Evolutionary conservation across 345 rosid genomes (phyloP), one percentile per base, ranked within the genome.

Genomic region (Geranium rotundifolium): DNA sequence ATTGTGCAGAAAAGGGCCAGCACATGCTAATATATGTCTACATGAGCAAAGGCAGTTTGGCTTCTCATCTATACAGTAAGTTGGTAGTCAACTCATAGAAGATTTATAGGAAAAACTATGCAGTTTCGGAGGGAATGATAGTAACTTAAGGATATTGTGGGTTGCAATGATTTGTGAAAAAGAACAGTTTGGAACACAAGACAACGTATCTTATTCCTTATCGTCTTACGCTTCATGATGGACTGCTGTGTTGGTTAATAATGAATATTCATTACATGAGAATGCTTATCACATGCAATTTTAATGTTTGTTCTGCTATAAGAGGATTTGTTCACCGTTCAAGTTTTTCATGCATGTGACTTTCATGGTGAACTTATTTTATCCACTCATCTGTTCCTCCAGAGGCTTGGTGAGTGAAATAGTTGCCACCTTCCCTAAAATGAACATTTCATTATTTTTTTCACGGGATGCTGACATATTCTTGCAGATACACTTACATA

Each of bases 1-100:
- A 88, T 70, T 95, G 99, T 60, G 92, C 99, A 57, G 99, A 95
- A 67, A 95, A 88, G 80, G 87, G 97, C 41, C 90, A 82, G 69
- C 90, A 90, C 66, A 95, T 95, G 82, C 99, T 95, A 69, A 69
- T 93, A 64, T 90, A 93, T 79, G 99, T 90, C 60, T 90, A 80
- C 74, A 95, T 95, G 99, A 90, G 86, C 70, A 88, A 90, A 82
- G 96, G 97, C 74, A 86, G 97, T 82, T 78, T 95, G 68, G 90
- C 95, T 73, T 86, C 96, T 77, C 96, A 95, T 70, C 71, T 95
- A 65, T 95, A 95, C 72, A 67, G 99, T 95, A 82, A 86, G 97
- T 59, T 56, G 18, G 19, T 65, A n/a, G 1, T 64, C 66, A 56
- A 18, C 46, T 63, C 68, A 63, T 63, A 59, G 41, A 56, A 3